Percentiles rank a stretch among this genome's conserved stretches.
Conservation (phyloP, 1,139 yeast species). For the Sugiyamaella pinicola region DNA sequence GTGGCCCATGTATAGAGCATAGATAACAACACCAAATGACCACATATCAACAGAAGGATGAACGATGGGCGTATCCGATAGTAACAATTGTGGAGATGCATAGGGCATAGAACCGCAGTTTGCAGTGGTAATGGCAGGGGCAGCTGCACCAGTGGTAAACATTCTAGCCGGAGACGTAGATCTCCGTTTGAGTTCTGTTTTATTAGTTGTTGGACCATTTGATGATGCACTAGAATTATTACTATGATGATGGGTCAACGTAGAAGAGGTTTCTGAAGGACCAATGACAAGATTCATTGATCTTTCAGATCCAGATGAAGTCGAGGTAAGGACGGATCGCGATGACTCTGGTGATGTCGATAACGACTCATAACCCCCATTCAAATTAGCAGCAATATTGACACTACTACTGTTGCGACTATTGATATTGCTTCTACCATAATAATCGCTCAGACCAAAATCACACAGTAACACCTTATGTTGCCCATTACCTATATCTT, state of each 20-base stretch:
- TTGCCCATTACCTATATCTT: constrained; percentile 40
- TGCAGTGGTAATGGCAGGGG: constrained; percentile 22
- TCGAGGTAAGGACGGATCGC: constrained; percentile 8
- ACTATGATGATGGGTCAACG: constrained; percentile 31
- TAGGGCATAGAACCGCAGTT: constrained; percentile 86
- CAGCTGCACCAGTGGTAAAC: constrained; percentile 14
- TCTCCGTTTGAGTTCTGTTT: constrained; percentile 4
- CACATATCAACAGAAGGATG: constrained; percentile 82
- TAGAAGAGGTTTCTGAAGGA: constrained; percentile 37
- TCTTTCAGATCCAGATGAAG: constrained; percentile 19
- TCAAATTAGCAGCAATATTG: constrained; percentile 5
- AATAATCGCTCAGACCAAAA: constrained; percentile 75
- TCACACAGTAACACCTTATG: constrained; percentile 59
- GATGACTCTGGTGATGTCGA: constrained; percentile 12
- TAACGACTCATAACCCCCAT: constrained; percentile 1
- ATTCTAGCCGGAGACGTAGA: constrained; percentile 4
- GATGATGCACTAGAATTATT: constrained; percentile 12
- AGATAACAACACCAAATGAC: constrained; percentile 84
- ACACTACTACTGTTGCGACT: constrained; percentile 6
- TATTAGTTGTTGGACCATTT: neutral
- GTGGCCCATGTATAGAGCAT: constrained; percentile 70
- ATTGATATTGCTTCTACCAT: constrained; percentile 30
- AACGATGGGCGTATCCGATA: constrained; percentile 66
- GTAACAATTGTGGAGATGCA: constrained; percentile 83
- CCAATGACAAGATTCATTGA: constrained; percentile 30